These are phyloP conservation scores for Fagopyrum tataricum DNA, from an alignment of 148 eudicot genomes.

Conservation along the genomic window DNA sequence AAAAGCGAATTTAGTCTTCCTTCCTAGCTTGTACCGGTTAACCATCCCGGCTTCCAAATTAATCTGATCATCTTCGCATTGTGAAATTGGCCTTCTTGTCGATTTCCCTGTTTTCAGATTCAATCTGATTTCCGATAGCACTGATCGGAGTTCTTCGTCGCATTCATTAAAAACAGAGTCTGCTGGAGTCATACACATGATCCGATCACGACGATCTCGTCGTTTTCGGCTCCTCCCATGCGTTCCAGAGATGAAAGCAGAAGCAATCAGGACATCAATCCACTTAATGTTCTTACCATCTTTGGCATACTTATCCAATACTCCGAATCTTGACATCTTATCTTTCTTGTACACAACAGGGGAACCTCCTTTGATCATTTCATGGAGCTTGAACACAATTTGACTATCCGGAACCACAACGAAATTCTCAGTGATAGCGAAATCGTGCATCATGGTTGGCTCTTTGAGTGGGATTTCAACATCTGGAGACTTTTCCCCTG, in stretches of 20 bases:
- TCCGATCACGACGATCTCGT: slow-evolving; percentile 39
- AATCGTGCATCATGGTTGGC: slow-evolving; percentile 45
- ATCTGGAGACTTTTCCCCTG: slow-evolving; percentile 27
- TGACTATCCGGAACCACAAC: slow-evolving; percentile 39
- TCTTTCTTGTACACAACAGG: slow-evolving; percentile 31
- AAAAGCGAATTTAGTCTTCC: slow-evolving; percentile 21
- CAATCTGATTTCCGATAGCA: slow-evolving; percentile 32
- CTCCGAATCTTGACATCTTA: slow-evolving; percentile 29
- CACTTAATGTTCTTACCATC: slow-evolving; percentile 21
- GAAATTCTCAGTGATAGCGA: slow-evolving; percentile 35
- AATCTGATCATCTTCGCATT: neutral
- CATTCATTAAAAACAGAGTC: slow-evolving; percentile 40
- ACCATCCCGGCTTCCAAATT: slow-evolving; percentile 18
- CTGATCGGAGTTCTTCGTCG: slow-evolving; percentile 21
- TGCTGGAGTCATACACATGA: slow-evolving; percentile 48
- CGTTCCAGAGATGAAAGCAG: slow-evolving; percentile 41
- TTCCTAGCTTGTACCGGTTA: slow-evolving; percentile 18
- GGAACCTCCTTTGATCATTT: slow-evolving; percentile 37
- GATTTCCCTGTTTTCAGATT: slow-evolving; percentile 29
- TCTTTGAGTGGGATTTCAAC: slow-evolving; percentile 24
- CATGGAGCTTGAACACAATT: slow-evolving; percentile 34
- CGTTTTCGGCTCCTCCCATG: slow-evolving; percentile 37
- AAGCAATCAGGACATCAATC: slow-evolving; percentile 30
- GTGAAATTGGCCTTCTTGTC: slow-evolving; percentile 16
- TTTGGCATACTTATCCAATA: slow-evolving; percentile 22